Conservation (phyloP, 768 basidiomycete species). For the Epithele typhae region DNA sequence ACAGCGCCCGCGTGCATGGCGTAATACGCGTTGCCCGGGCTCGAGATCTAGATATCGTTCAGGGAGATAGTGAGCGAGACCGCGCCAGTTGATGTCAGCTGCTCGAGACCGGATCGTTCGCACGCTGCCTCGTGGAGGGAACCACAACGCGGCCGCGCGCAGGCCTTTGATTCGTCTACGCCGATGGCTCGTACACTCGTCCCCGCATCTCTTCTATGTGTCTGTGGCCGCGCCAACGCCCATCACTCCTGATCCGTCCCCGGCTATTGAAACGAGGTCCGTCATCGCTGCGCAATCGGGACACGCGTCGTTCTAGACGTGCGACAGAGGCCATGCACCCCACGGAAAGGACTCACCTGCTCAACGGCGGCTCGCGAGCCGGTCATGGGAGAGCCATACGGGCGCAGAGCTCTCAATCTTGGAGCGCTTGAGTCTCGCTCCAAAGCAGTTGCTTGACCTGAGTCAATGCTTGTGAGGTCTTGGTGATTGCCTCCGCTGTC, state of each 20-base stretch:
- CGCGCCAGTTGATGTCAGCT: conserved; percentile 2
- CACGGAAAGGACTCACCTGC: conserved; percentile 7
- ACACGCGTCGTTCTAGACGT: conserved; percentile 2
- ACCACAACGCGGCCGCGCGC: conserved; percentile 7
- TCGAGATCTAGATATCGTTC: conserved; percentile 3
- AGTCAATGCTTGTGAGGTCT: conserved; percentile 57
- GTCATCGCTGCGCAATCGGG: conserved; percentile 10
- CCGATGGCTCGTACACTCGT: background rate
- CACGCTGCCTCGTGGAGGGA: background rate
- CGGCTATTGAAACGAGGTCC: conserved; percentile 1
- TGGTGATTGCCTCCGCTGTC: conserved; percentile 66
- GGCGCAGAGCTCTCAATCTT: conserved; percentile 10
- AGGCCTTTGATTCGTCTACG: conserved; percentile 8
- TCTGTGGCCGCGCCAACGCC: conserved; percentile 2
- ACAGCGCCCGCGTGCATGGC: conserved; percentile 4
- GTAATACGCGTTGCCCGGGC: background rate
- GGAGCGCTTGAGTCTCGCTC: conserved; percentile 34
- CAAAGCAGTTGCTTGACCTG: conserved; percentile 56
- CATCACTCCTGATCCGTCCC: conserved; percentile 8
- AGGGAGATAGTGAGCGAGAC: conserved; percentile 1
- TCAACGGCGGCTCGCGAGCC: background rate
- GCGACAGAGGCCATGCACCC: background rate
- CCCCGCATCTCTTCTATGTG: conserved; percentile 1
- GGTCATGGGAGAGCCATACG: conserved; percentile 7
- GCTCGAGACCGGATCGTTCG: conserved; percentile 4